These are phyloP conservation scores for Globisporangium paddicum DNA, from an alignment of 352 stramenopile genomes.

Conservation along the genomic window DNA sequence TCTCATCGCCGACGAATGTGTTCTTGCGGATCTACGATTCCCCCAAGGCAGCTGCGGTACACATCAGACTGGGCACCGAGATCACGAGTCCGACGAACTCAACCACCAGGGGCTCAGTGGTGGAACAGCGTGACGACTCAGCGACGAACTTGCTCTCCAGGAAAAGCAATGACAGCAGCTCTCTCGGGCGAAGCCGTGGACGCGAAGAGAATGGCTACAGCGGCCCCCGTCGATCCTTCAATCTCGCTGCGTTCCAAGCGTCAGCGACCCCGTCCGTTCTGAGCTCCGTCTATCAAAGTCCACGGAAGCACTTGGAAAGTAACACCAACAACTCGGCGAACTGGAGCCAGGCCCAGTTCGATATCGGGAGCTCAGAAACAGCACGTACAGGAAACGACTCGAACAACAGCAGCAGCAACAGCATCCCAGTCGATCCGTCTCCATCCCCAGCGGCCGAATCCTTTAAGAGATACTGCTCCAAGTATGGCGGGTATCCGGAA, in stretches of 20 bases:
- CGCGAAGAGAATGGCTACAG: conserved; percentile 29
- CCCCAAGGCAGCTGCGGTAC: conserved; percentile 31
- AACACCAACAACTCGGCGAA: conserved; percentile 15
- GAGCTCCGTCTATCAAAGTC: conserved; percentile 10
- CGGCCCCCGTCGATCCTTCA: conserved; percentile 31
- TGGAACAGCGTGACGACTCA: neutral
- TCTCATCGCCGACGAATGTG: conserved; percentile 38
- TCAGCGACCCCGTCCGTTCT: conserved; percentile 7
- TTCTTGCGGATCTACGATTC: conserved; percentile 76
- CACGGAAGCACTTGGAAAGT: conserved; percentile 15
- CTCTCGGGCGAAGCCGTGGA: conserved; percentile 9
- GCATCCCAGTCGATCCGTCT: conserved; percentile 19
- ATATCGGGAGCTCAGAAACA: conserved; percentile 4
- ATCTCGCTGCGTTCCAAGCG: conserved; percentile 52
- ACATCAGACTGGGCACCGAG: conserved; percentile 18
- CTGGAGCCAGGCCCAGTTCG: conserved; percentile 41
- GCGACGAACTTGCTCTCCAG: conserved; percentile 1
- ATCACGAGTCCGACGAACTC: conserved; percentile 13
- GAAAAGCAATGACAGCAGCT: conserved; percentile 5
- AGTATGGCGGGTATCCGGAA: conserved; percentile 81
- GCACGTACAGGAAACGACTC: neutral
- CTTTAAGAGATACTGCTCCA: conserved; percentile 83
- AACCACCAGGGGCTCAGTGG: neutral
- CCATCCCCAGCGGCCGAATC: conserved; percentile 29
- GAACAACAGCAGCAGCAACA: conserved; percentile 11